These are phyloP conservation scores for Pseudoturritis turrita DNA, from an alignment of 345 rosid genomes.

Conservation along the genomic window DNA sequence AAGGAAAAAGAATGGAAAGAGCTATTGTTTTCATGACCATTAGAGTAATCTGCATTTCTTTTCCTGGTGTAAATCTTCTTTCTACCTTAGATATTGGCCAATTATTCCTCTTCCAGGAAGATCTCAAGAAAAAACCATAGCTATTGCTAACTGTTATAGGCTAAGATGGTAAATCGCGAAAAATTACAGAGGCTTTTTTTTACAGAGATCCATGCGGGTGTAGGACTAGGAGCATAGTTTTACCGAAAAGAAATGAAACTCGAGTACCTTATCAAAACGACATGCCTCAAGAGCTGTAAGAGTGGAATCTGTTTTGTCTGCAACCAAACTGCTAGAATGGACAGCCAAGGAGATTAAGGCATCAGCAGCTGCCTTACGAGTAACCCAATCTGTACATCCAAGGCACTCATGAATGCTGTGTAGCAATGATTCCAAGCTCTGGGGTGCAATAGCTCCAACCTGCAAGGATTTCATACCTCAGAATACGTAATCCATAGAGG, in stretches of 20 bases:
- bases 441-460: constrained; percentile 92
- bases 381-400: constrained; percentile 84
- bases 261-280: constrained; percentile 89
- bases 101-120: neutral
- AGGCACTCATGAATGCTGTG: constrained; percentile 84
- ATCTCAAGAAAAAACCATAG: neutral
- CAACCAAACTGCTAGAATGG: constrained; percentile 69
- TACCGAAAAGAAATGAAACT: neutral
- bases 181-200: neutral
- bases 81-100: neutral
- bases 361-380: constrained; percentile 95
- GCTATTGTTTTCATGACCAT: neutral
- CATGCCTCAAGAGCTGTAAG: constrained; percentile 66
- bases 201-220: neutral
- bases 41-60: neutral
- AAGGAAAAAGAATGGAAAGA: neutral
- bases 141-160: neutral
- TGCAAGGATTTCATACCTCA: constrained; percentile 29
- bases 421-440: constrained; percentile 66
- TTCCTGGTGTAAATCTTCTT: neutral
- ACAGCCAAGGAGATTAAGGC: constrained; percentile 63
- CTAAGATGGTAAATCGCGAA: neutral
- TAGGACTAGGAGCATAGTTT: neutral
- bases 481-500: neutral
- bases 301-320: constrained; percentile 63